Percentiles rank a stretch among this genome's conserved stretches.
Conservation (phyloP, 139 green algal species). For the Tetradesmus obliquus region DNA sequence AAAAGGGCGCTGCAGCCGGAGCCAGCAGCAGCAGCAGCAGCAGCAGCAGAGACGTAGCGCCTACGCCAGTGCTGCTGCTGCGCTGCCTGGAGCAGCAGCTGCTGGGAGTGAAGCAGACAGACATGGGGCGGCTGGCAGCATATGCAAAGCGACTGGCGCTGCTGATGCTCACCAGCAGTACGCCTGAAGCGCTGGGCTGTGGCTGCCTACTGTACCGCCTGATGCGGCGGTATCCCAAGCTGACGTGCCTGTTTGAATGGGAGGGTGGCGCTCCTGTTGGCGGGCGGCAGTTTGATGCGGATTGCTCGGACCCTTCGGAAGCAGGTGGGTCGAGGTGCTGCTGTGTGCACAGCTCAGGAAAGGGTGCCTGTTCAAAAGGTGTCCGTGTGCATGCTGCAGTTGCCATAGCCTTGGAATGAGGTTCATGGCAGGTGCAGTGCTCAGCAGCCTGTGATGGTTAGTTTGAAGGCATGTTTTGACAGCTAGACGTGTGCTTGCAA, state of each 20-base stretch:
- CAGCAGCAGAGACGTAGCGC: slow-evolving; percentile 17
- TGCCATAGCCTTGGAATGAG: not conserved
- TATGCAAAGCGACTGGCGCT: slow-evolving; percentile 63
- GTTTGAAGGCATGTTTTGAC: too few species aligned
- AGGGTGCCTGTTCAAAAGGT: too few species aligned
- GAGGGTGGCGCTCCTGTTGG: slow-evolving; percentile 71
- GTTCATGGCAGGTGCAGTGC: not conserved
- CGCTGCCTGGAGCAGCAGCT: slow-evolving; percentile 51
- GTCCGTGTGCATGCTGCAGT: not conserved
- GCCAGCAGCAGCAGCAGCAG: slow-evolving; percentile 2
- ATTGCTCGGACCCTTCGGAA: slow-evolving; percentile 62
- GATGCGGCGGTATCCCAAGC: slow-evolving; percentile 63
- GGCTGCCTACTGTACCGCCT: slow-evolving; percentile 54
- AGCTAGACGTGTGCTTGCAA: too few species aligned
- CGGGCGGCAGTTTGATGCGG: slow-evolving; percentile 52
- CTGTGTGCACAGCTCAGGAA: too few species aligned
- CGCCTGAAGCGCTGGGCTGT: slow-evolving; percentile 39
- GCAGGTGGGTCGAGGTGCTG: slow-evolving; percentile 32
- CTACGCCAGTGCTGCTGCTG: slow-evolving; percentile 46
- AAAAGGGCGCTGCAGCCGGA: not conserved
- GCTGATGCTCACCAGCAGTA: slow-evolving; percentile 27
- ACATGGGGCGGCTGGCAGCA: slow-evolving; percentile 57
- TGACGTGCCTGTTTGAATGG: slow-evolving; percentile 77
- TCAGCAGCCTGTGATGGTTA: not conserved
- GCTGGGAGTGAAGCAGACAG: slow-evolving; percentile 51